Evolutionary conservation across 2,329 filamentous ascomycete genomes (phyloP), one percentile per base, ranked within the genome.

Genomic region (Aspergillus ustus): DNA sequence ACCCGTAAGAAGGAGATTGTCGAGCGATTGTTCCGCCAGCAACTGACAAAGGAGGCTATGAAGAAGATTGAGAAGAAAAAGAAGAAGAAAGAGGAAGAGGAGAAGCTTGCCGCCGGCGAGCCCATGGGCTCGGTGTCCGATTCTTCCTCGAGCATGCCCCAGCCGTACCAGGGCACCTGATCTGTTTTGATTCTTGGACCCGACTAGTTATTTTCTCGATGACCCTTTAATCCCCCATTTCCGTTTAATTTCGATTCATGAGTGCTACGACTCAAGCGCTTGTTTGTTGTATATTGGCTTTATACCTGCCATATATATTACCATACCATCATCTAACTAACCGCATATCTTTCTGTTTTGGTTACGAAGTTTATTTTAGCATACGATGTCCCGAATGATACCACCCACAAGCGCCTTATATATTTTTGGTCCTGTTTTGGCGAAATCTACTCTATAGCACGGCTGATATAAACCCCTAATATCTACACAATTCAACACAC

Each of bases 1-100:
- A 93, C 91, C 2, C 82, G 92, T 54, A 96, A 96, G 83, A 94
- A 93, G 84, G 91, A 96, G 46, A 91, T 96, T 0, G 82, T 93
- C 22, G 89, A 93, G 71, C 84, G 89, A 49, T 86, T 95, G 77
- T 87, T 91, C 69, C 82, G 91, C 31, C 92, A 95, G 72, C 87
- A 92, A 65, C 76, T 96, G 59, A 96, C 92, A 0, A 78, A 83
- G 51, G 82, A 87, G 67, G 87, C 87, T 1, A 88, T 89, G 66
- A 81, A 82, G 65, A 84, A 84, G 67, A 78, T 85, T 11, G 77
- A 83, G 66, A 83, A 83, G 72, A 80, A 81, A 66, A 78, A 77
- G 58, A 73, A 79, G 60, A 81, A 71, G 22, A 45, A 57, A 28
- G 52, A 63, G n/a, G 48, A 71, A 20, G 59, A 52, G 19, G 19